Conservation (phyloP, 177 flowering plant species). For the Vitis hybrid region DNA sequence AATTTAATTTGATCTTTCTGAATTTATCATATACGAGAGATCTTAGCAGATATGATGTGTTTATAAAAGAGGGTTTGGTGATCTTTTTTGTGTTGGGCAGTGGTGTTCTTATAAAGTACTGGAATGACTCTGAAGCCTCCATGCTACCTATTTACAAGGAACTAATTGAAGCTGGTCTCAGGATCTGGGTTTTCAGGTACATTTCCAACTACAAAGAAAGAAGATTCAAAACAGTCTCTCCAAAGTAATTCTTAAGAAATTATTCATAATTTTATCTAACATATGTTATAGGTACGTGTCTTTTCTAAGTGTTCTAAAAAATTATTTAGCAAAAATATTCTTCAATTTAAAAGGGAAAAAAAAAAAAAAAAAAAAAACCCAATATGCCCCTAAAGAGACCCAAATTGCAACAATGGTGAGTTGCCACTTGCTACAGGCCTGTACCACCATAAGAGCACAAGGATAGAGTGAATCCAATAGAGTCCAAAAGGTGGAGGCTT, state of each 20-base stretch:
- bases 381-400: too few species aligned
- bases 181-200: slow-evolving; percentile 96
- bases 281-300: too few species aligned
- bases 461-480: too few species aligned
- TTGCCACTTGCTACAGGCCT: too few species aligned
- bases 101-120: slow-evolving; percentile 59
- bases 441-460: too few species aligned
- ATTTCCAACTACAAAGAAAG: too few species aligned
- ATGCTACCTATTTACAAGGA: slow-evolving; percentile 81
- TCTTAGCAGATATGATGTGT: neutral
- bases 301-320: neutral
- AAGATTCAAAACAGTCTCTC: neutral
- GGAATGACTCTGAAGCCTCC: slow-evolving; percentile 70
- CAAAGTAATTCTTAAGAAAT: neutral
- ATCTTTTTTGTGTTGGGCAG: slow-evolving; percentile 35
- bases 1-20: neutral
- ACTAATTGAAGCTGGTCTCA: slow-evolving; percentile 71
- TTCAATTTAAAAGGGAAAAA: too few species aligned
- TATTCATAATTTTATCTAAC: neutral
- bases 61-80: neutral
- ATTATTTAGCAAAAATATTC: too few species aligned
- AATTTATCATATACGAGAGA: neutral
- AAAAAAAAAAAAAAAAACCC: too few species aligned
- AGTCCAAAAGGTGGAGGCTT: too few species aligned
- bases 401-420: too few species aligned